Conservation (phyloP, 1,284 basidiomycete genomes). For the Sanghuangporus baumii region DNA sequence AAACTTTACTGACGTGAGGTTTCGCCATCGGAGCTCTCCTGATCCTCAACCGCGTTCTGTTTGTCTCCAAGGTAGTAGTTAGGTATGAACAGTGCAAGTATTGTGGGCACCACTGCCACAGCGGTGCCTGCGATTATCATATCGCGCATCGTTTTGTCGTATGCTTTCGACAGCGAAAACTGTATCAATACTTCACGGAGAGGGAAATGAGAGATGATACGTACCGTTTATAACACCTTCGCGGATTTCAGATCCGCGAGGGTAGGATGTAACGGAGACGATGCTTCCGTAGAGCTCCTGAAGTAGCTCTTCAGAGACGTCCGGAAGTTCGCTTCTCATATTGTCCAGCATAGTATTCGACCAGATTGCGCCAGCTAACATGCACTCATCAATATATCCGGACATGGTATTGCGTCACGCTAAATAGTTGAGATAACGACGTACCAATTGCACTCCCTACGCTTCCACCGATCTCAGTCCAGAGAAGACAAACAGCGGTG, state of each 20-base stretch:
- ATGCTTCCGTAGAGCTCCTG: conserved; percentile 47
- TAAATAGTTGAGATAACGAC: conserved; percentile 20
- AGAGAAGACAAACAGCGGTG: conserved; percentile 75
- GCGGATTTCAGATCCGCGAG: conserved; percentile 47
- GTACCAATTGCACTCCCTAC: conserved; percentile 62
- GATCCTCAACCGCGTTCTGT: conserved; percentile 39
- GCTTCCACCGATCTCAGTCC: conserved; percentile 76
- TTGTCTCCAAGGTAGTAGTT: conserved; percentile 43
- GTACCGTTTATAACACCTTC: conserved; percentile 50
- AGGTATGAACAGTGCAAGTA: conserved; percentile 37
- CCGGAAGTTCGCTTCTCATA: conserved; percentile 49
- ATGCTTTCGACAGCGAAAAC: conserved; percentile 31
- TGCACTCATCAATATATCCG: not conserved
- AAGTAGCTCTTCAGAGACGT: conserved; percentile 31
- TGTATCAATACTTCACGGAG: not conserved
- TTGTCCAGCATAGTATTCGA: conserved; percentile 53
- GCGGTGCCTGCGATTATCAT: conserved; percentile 43
- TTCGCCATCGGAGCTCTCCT: not conserved
- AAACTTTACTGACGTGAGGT: too few species aligned
- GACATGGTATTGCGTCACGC: not conserved
- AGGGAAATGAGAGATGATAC: conserved; percentile 14
- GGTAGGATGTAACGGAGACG: conserved; percentile 37
- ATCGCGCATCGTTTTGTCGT: conserved; percentile 49
- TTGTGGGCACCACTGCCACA: conserved; percentile 34
- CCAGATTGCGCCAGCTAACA: conserved; percentile 50